Conservation (phyloP, 148 eudicot genomes). For the Chenopodium berlandieri region DNA sequence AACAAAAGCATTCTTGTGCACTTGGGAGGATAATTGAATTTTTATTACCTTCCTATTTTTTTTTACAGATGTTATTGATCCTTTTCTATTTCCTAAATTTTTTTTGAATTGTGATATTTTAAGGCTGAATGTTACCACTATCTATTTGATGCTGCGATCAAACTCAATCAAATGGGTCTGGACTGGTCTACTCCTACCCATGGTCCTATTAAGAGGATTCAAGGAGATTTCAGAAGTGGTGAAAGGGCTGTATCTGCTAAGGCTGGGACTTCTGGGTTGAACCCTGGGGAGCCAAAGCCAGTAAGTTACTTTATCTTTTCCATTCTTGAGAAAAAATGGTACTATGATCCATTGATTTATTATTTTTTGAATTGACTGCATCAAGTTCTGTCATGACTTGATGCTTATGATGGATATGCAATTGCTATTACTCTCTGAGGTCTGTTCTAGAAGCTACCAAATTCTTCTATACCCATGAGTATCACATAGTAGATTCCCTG, state of each 20-base stretch:
- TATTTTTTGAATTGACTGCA: background rate
- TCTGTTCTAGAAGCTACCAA: background rate
- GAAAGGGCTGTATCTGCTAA: conserved; percentile 23
- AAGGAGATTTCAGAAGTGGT: conserved; percentile 34
- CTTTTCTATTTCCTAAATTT: conserved; percentile 11
- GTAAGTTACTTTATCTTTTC: conserved; percentile 17
- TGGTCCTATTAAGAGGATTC: conserved; percentile 49
- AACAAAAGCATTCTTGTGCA: no score
- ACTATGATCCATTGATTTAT: background rate
- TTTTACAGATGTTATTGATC: background rate
- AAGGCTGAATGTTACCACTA: conserved; percentile 97
- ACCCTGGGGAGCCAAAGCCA: conserved; percentile 9
- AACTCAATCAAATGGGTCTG: conserved; percentile 79
- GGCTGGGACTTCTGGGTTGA: conserved; percentile 20
- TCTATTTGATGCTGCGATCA: conserved; percentile 92
- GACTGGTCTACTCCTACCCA: conserved; percentile 81
- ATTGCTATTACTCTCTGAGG: background rate
- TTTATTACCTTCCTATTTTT: background rate
- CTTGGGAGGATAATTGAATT: background rate
- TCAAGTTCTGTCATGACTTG: background rate
- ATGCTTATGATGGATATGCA: background rate
- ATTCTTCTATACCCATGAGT: background rate
- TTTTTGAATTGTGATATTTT: conserved; percentile 15
- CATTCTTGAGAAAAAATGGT: background rate
- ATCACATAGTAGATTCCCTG: background rate